These are phyloP conservation scores for Aegle marmelos DNA, from an alignment of 345 rosid species.

Conservation along the genomic window DNA sequence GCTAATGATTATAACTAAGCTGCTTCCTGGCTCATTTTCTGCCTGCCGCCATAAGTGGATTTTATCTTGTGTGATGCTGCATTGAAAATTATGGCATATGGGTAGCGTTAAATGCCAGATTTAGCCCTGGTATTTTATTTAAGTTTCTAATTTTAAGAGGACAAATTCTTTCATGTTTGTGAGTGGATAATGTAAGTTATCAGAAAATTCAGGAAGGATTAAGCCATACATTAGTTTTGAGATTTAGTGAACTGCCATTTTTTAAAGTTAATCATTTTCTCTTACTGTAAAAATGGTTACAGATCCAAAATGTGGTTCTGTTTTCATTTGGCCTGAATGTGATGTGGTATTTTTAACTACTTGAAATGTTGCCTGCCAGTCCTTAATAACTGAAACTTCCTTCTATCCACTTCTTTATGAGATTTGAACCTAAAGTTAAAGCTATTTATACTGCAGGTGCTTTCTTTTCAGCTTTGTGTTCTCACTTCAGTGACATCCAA, in stretches of 20 bases:
- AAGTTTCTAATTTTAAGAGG: background rate
- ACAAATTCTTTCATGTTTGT: background rate
- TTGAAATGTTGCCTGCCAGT: background rate
- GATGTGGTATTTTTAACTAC: background rate
- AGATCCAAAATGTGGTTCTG: background rate
- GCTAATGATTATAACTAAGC: background rate
- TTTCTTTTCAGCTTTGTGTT: constrained; percentile 59
- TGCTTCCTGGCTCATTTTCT: background rate
- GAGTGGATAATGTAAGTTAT: background rate
- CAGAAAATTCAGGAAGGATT: background rate
- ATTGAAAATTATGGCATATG: background rate
- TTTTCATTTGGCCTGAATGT: background rate
- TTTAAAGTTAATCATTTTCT: background rate
- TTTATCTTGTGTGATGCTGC: background rate
- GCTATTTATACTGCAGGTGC: constrained; percentile 53
- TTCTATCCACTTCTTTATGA: background rate
- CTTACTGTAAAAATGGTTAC: background rate
- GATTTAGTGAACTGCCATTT: background rate
- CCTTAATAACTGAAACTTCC: background rate
- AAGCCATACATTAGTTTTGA: background rate
- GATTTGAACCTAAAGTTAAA: background rate
- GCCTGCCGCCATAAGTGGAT: background rate
- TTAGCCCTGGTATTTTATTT: background rate
- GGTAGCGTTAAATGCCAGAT: background rate
- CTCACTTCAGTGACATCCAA: constrained; percentile 72